Conservation (phyloP, 805 yeast genomes). For the Wickerhamiella sorbophila region DNA sequence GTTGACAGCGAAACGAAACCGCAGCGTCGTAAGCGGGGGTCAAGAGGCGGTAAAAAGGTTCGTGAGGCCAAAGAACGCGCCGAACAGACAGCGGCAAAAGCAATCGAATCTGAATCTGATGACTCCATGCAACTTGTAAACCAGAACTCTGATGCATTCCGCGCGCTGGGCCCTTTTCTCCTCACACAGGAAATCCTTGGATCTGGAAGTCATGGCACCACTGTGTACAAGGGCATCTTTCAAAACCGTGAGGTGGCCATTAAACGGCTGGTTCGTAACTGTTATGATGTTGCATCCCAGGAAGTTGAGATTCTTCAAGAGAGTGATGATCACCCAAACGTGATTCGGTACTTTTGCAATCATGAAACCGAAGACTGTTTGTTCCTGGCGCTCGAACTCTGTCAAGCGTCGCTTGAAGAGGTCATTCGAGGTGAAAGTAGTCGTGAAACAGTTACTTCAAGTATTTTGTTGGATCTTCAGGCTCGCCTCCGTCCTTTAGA, state of each 20-base stretch:
- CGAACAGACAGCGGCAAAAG: background rate
- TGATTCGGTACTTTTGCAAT: conserved; percentile 84
- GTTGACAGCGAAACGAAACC: conserved; percentile 2
- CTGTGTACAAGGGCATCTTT: conserved; percentile 79
- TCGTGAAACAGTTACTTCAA: conserved; percentile 5
- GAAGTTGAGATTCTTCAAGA: conserved; percentile 80
- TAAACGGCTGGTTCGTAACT: conserved; percentile 82
- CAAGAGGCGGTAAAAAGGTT: conserved; percentile 65
- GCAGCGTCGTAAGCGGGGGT: conserved; percentile 71
- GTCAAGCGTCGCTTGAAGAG: conserved; percentile 80
- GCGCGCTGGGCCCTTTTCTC: conserved; percentile 12
- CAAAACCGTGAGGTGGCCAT: conserved; percentile 93
- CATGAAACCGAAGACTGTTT: conserved; percentile 76
- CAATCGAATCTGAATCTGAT: background rate
- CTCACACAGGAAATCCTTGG: conserved; percentile 73
- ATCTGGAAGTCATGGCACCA: conserved; percentile 93
- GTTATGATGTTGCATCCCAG: conserved; percentile 85
- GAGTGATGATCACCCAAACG: conserved; percentile 94
- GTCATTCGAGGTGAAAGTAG: conserved; percentile 36
- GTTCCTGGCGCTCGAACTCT: conserved; percentile 84
- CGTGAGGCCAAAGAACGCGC: conserved; percentile 8
- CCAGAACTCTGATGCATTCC: conserved; percentile 1
- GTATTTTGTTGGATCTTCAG: conserved; percentile 18
- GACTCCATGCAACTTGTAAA: background rate
- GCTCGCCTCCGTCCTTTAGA: conserved; percentile 28